A percentile compares a stretch with the other conserved stretches of the same genome.
Evolutionary conservation across 305 asterid genomes (phyloP).

Genomic region (Fraxinus greggii): DNA sequence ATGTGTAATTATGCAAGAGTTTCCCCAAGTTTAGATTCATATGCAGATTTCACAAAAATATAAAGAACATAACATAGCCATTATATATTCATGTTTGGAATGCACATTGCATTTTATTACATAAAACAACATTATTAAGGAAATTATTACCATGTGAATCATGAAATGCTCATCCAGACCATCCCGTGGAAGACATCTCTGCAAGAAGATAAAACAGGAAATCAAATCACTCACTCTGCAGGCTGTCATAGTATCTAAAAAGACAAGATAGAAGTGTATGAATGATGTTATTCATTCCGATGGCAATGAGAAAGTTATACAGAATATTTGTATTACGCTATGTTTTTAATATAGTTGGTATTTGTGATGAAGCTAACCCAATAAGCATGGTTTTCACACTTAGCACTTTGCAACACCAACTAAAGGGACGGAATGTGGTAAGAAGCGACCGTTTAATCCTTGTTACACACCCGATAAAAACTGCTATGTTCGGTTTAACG

Average conservation of each 20-base stretch:
- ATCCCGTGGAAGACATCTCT: slow-evolving; percentile 92
- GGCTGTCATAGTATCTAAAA: background rate
- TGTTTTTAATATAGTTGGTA: background rate
- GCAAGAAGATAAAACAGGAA: slow-evolving; percentile 26
- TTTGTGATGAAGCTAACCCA: background rate
- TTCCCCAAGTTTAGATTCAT: background rate
- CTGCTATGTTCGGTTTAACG: background rate
- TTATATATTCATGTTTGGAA: background rate
- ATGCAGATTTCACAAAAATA: background rate
- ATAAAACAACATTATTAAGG: slow-evolving; percentile 18
- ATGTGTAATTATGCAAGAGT: background rate
- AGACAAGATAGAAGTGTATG: background rate
- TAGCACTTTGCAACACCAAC: background rate
- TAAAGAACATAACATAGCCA: background rate
- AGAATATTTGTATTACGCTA: background rate
- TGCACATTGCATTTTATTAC: slow-evolving; percentile 4
- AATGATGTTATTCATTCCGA: background rate
- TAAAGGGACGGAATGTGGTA: background rate
- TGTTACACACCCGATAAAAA: background rate
- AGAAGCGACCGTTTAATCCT: background rate
- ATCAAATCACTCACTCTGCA: slow-evolving; percentile 4
- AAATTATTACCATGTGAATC: slow-evolving; percentile 75
- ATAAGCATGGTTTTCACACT: background rate
- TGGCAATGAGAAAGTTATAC: background rate
- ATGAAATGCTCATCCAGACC: slow-evolving; percentile 89